These are phyloP conservation scores for Neurospora cerealis DNA, from an alignment of 495 filamentous ascomycete genomes.

Conservation along the genomic window DNA sequence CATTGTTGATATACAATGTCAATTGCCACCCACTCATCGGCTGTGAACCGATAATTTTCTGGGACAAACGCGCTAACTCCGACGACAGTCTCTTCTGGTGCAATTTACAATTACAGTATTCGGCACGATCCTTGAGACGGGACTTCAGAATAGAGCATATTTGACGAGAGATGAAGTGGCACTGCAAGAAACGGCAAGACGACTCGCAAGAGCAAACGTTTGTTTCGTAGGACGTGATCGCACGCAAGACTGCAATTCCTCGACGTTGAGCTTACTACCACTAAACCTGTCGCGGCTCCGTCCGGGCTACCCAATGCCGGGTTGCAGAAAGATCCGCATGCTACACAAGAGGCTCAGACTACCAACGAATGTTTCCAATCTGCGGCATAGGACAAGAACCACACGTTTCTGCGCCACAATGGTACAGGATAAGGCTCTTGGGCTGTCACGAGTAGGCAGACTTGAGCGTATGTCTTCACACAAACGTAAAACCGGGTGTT, in stretches of 20 bases:
- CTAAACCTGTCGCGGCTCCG: background rate
- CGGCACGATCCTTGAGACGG: background rate
- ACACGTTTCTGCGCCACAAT: background rate
- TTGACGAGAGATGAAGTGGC: background rate
- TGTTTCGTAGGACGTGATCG: background rate
- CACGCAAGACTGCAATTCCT: background rate
- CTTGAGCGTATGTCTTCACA: background rate
- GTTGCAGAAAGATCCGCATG: background rate
- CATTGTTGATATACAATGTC: background rate
- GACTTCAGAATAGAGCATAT: background rate
- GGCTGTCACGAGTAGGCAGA: background rate
- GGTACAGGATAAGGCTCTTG: background rate
- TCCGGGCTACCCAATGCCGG: background rate
- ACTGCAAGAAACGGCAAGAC: background rate
- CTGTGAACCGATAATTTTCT: background rate
- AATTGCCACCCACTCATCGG: background rate
- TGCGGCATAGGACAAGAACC: background rate
- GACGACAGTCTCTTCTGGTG: background rate
- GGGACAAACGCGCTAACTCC: background rate
- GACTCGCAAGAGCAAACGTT: background rate
- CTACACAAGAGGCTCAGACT: background rate
- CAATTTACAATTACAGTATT: background rate
- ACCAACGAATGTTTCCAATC: background rate
- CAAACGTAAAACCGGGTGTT: background rate
- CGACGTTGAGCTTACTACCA: background rate